Evolutionary conservation across 345 rosid genomes (phyloP), one percentile per base, ranked within the genome.

Genomic region (Aquilaria sinensis): DNA sequence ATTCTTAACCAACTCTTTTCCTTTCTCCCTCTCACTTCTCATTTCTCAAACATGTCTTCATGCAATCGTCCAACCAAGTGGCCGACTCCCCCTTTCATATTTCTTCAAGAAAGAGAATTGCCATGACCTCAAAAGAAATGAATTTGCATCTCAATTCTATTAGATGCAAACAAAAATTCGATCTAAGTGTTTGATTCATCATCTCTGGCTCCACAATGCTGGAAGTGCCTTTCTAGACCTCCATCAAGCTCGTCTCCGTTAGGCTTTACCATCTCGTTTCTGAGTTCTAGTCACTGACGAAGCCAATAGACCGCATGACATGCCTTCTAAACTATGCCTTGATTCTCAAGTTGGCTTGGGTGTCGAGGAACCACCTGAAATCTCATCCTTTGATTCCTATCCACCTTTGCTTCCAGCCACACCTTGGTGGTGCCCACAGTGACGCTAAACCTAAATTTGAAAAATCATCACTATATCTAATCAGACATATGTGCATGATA

Each of bases 261-360:
- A 80, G 72, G 81, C 70, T 87, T 16, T 70, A 60, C 9, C 73
- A 63, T 50, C 74, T 90, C 57, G 83, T 71, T 5, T 67, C 83
- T 0, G 97, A 87, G 70, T 90, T 90, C 67, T 57, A 47, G 70
- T 81, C 86, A 4, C 60, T 90, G 16, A 67, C 74, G 32, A 85
- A 83, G 67, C 95, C 98, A 0, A 80, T 92, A 31, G 97, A 90
- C 49, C 75, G 98, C 3, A 96, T 89, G 15, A 87, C 78, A 59
- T 89, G 92, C 68, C 83, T 93, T 41, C 74, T 93, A 12, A 75
- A 81, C 71, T 93, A 86, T 67, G 97, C 96, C 15, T 72, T 63
- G 14, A 65, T 61, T 69, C 77, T 93, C 14, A 92, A 90, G 55
- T 79, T 85, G 59, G 81, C 78, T n/a, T 86, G 97, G 10, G 43